Evolutionary conservation across 2,329 filamentous ascomycete genomes (phyloP), one percentile per base, ranked within the genome.

Genomic region (Ophiocordyceps camponoti-leonardi): DNA sequence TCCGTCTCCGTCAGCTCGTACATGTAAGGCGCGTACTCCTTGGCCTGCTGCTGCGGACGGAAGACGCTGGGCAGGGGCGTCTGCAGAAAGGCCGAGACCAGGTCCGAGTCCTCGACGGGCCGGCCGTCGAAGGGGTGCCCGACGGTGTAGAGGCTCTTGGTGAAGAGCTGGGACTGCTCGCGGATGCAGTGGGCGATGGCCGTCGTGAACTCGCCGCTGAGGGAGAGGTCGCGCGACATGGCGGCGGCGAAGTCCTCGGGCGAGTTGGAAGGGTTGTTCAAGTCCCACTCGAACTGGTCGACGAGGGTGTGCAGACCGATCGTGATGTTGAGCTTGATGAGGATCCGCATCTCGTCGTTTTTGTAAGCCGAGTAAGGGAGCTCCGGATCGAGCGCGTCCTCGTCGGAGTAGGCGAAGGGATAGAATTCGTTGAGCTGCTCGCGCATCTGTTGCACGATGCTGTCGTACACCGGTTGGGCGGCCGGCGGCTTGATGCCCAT

Each of bases 281-380:
- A 87, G 55, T 98, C 92, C 92, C 92, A 98, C 63, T 98, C 92
- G 50, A 98, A 96, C 60, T 96, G 92, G 57, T 98, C 92, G 33
- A 95, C 82, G 23, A 98, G 71, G 0, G 88, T 96, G 58, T 94
- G 86, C 51, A 86, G 83, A 39, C 90, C 92, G 57, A 98, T 95
- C 7, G 92, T 96, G 57, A 98, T 94, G 63, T 96, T 95, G 44
- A 98, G 72, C 63, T 95, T 96, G 63, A 98, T 79, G 41, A 94
- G 68, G 53, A 98, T 84, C 44, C 92, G 83, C 90, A 98, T 95
- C 67, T 98, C 92, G 59, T 98, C 92, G 58, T 98, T 94, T 64
- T 96, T 96, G 68, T 95, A 94, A 7, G 92, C 88, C 37, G 75
- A 81, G 59, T 96, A 96, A 0, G 90, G 88, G 13, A 93, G 71